These are phyloP conservation scores for Westerdykella aurantiaca DNA, from an alignment of 2,329 filamentous ascomycete species.

Conservation along the genomic window DNA sequence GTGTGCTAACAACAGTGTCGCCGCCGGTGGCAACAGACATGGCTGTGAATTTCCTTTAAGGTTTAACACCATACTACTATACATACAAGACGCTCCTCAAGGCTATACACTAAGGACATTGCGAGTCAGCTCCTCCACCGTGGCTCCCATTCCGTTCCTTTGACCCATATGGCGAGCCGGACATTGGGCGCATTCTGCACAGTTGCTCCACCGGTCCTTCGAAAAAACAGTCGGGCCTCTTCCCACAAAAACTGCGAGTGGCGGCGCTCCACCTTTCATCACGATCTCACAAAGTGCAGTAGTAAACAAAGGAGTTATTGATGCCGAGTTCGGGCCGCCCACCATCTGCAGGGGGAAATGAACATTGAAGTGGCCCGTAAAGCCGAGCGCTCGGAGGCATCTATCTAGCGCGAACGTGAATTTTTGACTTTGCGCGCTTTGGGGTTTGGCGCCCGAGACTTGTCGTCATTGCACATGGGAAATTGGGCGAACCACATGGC, in stretches of 20 bases:
- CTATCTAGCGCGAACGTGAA: not conserved
- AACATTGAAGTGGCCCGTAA: not conserved
- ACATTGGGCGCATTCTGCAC: not conserved
- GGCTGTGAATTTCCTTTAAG: not conserved
- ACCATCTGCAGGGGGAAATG: not conserved
- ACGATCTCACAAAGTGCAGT: not conserved
- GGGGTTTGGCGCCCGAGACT: conserved; percentile 1
- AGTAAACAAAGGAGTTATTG: not conserved
- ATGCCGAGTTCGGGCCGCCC: not conserved
- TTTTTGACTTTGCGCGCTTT: not conserved
- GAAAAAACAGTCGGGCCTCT: not conserved
- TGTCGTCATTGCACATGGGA: conserved; percentile 5
- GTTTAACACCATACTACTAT: not conserved
- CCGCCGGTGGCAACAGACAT: no score
- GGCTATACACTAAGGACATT: not conserved
- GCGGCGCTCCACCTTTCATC: not conserved
- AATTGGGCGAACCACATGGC: not conserved
- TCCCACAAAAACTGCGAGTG: not conserved
- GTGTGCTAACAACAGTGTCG: no score
- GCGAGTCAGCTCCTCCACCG: not conserved
- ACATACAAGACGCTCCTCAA: not conserved
- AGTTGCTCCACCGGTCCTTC: not conserved
- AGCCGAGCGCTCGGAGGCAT: not conserved
- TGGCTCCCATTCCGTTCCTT: not conserved
- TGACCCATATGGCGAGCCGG: not conserved